Percentiles rank a stretch among this genome's conserved stretches.
Evolutionary conservation across 2,329 filamentous ascomycete species (phyloP).

Genomic region (Pestalotiopsis fici): DNA sequence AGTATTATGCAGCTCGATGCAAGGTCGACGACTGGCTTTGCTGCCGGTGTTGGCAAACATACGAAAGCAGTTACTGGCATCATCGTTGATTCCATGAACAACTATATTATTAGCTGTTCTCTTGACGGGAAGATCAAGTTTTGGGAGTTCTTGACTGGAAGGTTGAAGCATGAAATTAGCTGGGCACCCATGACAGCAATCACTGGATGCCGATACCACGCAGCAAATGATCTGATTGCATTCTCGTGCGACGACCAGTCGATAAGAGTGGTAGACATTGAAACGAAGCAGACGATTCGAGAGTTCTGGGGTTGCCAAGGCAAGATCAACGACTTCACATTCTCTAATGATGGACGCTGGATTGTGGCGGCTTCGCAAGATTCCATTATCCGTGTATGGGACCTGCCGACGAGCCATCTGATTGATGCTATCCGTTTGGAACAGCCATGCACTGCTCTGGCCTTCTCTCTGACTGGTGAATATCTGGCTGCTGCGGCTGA

Average conservation of each 20-base stretch:
- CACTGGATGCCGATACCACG: constrained; percentile 77
- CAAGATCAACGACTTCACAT: constrained; percentile 78
- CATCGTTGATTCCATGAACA: constrained; percentile 86
- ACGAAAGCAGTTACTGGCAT: constrained; percentile 82
- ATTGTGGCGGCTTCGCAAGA: constrained; percentile 86
- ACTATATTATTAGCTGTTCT: constrained; percentile 80
- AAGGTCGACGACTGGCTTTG: constrained; percentile 42
- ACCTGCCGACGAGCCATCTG: constrained; percentile 90
- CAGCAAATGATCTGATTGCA: constrained; percentile 81
- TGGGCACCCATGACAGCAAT: constrained; percentile 80
- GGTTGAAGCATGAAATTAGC: constrained; percentile 77
- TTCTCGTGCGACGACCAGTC: constrained; percentile 88
- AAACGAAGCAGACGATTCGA: constrained; percentile 87
- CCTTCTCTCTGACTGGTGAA: constrained; percentile 88
- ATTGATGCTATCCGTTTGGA: constrained; percentile 87
- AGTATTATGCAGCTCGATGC: constrained; percentile 57
- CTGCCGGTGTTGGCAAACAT: constrained; percentile 69
- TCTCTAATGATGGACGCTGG: constrained; percentile 94
- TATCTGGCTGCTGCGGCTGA: constrained; percentile 89
- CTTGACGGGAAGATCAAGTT: constrained; percentile 95
- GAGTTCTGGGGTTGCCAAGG: constrained; percentile 84
- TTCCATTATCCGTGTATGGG: constrained; percentile 83
- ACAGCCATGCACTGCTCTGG: constrained; percentile 77
- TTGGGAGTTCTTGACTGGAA: constrained; percentile 90
- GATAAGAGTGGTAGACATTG: constrained; percentile 85